Evolutionary conservation across 768 basidiomycete genomes (phyloP).

Genomic region (Tricholoma terreum): DNA sequence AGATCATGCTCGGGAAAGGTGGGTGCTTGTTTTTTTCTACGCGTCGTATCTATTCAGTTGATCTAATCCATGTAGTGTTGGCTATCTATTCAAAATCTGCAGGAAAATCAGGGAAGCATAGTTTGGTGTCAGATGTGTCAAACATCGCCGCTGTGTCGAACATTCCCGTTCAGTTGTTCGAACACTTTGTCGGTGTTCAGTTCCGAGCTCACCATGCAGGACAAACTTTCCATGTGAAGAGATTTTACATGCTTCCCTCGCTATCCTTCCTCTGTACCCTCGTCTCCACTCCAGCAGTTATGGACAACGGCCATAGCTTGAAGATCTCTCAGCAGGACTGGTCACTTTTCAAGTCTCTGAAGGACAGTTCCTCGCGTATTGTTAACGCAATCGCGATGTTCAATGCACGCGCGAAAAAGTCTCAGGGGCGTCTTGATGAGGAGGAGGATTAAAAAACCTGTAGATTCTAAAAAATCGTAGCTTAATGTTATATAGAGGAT

Average conservation of each 20-base stretch:
- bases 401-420: too few species aligned
- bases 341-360: not conserved
- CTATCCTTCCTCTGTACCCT: constrained; percentile 11
- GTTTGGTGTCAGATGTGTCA: not conserved
- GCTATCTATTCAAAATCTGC: constrained; percentile 6
- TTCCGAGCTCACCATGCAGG: constrained; percentile 10
- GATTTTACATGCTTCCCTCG: constrained; percentile 10
- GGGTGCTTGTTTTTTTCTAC: too few species aligned
- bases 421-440: too few species aligned
- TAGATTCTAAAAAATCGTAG: not conserved
- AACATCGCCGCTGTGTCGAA: constrained; percentile 13
- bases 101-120: not conserved
- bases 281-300: not conserved
- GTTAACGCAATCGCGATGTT: too few species aligned
- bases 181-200: constrained; percentile 2
- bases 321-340: not conserved
- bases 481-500: not conserved
- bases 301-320: not conserved
- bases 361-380: not conserved
- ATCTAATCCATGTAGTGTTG: not conserved
- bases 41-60: not conserved
- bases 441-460: too few species aligned
- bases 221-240: constrained; percentile 6
- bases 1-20: constrained; percentile 1
- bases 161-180: constrained; percentile 12